Conservation (phyloP, 2,329 filamentous ascomycete genomes). For the Elsinoe perseae region DNA sequence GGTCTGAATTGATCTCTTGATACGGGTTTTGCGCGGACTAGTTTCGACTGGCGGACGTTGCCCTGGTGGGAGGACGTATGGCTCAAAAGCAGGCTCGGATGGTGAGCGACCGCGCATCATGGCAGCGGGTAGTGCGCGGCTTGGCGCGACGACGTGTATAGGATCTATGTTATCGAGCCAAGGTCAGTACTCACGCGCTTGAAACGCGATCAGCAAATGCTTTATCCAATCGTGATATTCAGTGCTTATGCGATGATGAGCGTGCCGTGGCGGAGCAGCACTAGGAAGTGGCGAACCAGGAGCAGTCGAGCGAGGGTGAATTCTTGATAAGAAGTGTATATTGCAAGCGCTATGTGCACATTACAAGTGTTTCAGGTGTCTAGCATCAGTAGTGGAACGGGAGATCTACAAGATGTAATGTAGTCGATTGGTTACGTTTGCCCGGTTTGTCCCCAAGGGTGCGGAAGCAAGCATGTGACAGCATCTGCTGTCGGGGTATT, state of each 20-base stretch:
- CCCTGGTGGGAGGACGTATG: background rate
- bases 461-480: slow-evolving; percentile 9
- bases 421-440: background rate
- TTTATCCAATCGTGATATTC: background rate
- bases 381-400: slow-evolving; percentile 4
- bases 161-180: background rate
- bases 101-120: slow-evolving; percentile 10
- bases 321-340: background rate
- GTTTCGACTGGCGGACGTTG: too few relatives aligned
- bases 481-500: slow-evolving; percentile 1
- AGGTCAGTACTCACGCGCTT: background rate
- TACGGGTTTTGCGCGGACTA: too few relatives aligned
- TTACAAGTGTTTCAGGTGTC: background rate
- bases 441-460: background rate
- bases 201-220: background rate
- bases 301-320: background rate
- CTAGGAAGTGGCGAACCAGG: background rate
- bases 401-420: slow-evolving; percentile 3
- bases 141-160: background rate
- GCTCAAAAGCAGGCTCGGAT: background rate
- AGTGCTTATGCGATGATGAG: background rate
- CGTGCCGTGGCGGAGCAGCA: background rate
- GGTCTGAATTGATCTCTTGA: too few relatives aligned
- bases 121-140: background rate
- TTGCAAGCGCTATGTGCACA: background rate